phyloP scores from a whole-genome alignment of 805 yeast species.

The Saturnispora diversa region DNA sequence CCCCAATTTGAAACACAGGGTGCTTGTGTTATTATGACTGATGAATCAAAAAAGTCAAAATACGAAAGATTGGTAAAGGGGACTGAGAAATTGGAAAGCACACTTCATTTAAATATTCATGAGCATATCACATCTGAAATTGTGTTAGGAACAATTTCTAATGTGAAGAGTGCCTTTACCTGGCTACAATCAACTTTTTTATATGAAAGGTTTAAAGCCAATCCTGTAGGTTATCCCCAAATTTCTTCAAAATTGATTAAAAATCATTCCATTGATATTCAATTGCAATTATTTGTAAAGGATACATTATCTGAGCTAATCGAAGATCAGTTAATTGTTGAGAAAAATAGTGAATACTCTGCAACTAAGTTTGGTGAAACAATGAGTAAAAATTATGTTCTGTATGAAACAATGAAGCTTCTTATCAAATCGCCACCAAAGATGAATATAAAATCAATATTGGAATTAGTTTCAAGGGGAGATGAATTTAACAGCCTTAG shows the following conservation, averaged over 20 bases:
- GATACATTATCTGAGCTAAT: slow-evolving; percentile 28
- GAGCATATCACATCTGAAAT: slow-evolving; percentile 77
- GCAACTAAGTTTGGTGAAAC: slow-evolving; percentile 39
- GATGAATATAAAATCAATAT: slow-evolving; percentile 17
- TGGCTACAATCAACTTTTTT: slow-evolving; percentile 69
- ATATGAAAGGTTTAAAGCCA: slow-evolving; percentile 62
- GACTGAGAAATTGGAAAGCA: slow-evolving; percentile 76
- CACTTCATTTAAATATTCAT: slow-evolving; percentile 63
- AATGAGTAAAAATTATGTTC: slow-evolving; percentile 42
- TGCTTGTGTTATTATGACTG: slow-evolving; percentile 65
- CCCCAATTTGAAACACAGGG: slow-evolving; percentile 76
- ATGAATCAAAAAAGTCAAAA: slow-evolving; percentile 61
- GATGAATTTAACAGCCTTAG: slow-evolving; percentile 35
- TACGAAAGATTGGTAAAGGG: slow-evolving; percentile 69
- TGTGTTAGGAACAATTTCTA: slow-evolving; percentile 52
- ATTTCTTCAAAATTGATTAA: slow-evolving; percentile 28
- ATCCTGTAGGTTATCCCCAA: slow-evolving; percentile 64
- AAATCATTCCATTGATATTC: slow-evolving; percentile 3
- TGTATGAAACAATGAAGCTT: slow-evolving; percentile 35
- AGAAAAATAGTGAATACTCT: slow-evolving; percentile 14
- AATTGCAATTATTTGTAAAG: slow-evolving; percentile 8
- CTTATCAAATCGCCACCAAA: slow-evolving; percentile 22
- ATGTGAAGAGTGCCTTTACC: slow-evolving; percentile 60
- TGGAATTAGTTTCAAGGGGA: slow-evolving; percentile 29
- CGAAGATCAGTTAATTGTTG: slow-evolving; percentile 26